Conservation (phyloP, 768 basidiomycete genomes). For the Agaricus blazei region DNA sequence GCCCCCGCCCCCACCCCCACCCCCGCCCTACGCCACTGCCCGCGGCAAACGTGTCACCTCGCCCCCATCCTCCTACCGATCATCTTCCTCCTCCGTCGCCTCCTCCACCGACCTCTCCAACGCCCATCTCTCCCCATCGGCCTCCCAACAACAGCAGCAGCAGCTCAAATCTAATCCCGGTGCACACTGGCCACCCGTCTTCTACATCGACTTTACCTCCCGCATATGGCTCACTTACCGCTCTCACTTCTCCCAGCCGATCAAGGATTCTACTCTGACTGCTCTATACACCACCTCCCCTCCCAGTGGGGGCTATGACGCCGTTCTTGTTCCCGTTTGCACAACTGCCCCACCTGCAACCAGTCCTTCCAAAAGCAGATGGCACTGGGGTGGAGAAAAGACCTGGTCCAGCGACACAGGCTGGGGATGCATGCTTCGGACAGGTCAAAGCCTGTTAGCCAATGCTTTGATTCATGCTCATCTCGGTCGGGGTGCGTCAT, state of each 20-base stretch:
- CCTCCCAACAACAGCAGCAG: slow-evolving; percentile 3
- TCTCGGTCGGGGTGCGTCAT: slow-evolving; percentile 45
- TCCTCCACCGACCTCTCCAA: slow-evolving; percentile 15
- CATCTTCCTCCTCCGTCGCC: slow-evolving; percentile 30
- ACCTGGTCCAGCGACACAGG: slow-evolving; percentile 49
- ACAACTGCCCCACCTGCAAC: slow-evolving; percentile 20
- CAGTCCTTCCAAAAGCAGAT: slow-evolving; percentile 40
- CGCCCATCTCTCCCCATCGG: slow-evolving; percentile 14
- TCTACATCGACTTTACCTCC: slow-evolving; percentile 87
- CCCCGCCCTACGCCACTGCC: slow-evolving; percentile 9
- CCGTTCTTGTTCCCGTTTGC: slow-evolving; percentile 8
- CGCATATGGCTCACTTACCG: slow-evolving; percentile 92
- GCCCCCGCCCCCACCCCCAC: slow-evolving; percentile 3
- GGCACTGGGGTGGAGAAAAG: slow-evolving; percentile 72
- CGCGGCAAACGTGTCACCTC: not conserved
- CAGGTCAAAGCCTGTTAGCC: slow-evolving; percentile 31
- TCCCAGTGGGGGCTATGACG: slow-evolving; percentile 8
- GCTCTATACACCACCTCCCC: slow-evolving; percentile 21
- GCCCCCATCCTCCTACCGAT: slow-evolving; percentile 38
- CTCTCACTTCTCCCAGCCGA: slow-evolving; percentile 69
- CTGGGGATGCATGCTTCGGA: slow-evolving; percentile 35
- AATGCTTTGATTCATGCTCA: slow-evolving; percentile 49
- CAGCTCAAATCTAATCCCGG: slow-evolving; percentile 27
- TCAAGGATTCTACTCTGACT: slow-evolving; percentile 52
- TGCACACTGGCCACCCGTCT: slow-evolving; percentile 70